Evolutionary conservation across 1,139 yeast species (phyloP).

Genomic region (Geotrichum phurueaensis): DNA sequence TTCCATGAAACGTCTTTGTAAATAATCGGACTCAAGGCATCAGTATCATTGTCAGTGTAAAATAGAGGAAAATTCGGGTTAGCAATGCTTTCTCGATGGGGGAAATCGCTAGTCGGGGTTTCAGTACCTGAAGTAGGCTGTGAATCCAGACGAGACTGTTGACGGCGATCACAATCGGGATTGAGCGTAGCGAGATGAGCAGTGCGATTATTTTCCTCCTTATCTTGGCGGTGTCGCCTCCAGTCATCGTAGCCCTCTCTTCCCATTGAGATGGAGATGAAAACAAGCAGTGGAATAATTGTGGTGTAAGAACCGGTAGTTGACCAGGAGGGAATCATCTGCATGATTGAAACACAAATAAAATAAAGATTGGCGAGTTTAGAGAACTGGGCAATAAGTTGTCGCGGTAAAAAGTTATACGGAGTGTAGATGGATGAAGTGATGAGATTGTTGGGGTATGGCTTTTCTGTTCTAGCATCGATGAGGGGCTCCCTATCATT

Average conservation of each 20-base stretch:
- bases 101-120: not conserved
- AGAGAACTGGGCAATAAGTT: slow-evolving; percentile 82
- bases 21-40: slow-evolving; percentile 26
- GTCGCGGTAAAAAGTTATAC: slow-evolving; percentile 80
- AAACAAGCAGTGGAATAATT: slow-evolving; percentile 76
- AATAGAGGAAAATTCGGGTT: not conserved
- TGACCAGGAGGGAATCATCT: slow-evolving; percentile 96
- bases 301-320: slow-evolving; percentile 97
- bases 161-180: not conserved
- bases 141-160: slow-evolving; percentile 19
- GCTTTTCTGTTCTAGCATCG: slow-evolving; percentile 63
- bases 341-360: slow-evolving; percentile 80
- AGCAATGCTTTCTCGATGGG: not conserved
- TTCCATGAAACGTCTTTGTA: slow-evolving; percentile 54
- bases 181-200: slow-evolving; percentile 38
- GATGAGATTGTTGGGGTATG: slow-evolving; percentile 62
- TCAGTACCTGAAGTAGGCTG: not conserved
- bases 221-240: slow-evolving; percentile 79
- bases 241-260: slow-evolving; percentile 94
- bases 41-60: slow-evolving; percentile 15
- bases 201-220: slow-evolving; percentile 67
- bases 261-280: slow-evolving; percentile 83
- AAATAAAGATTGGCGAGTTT: slow-evolving; percentile 85
- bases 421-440: slow-evolving; percentile 84
- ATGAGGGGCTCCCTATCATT: slow-evolving; percentile 34